Percentiles rank a stretch among this genome's conserved stretches.
phyloP scores from a whole-genome alignment of 371 early-diverging fungal genomes.

The Umbelopsis sp. region DNA sequence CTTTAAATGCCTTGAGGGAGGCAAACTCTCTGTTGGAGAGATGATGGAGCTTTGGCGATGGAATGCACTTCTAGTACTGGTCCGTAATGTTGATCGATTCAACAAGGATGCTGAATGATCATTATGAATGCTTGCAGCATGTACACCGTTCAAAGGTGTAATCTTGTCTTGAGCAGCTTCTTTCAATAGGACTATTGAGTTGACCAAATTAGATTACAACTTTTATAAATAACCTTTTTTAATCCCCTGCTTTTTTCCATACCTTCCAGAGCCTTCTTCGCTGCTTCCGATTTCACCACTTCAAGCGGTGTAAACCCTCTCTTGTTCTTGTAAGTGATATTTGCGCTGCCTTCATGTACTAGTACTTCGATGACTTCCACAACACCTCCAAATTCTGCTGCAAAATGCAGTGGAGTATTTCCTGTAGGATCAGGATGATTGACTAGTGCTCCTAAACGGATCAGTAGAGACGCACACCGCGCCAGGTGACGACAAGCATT shows the following conservation, averaged over 20 bases:
- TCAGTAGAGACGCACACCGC: conserved; percentile 52
- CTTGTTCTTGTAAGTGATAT: conserved; percentile 51
- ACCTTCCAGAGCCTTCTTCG: conserved; percentile 30
- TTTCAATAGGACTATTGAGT: background rate
- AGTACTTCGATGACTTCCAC: conserved; percentile 58
- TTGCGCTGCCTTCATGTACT: conserved; percentile 50
- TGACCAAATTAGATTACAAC: background rate
- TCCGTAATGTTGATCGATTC: conserved; percentile 3
- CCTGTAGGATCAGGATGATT: conserved; percentile 67
- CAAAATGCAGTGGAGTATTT: conserved; percentile 72
- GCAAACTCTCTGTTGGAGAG: conserved; percentile 1
- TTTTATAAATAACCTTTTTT: background rate
- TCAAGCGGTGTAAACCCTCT: conserved; percentile 58
- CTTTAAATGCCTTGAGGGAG: background rate
- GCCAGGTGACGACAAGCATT: conserved; percentile 38
- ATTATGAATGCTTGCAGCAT: background rate
- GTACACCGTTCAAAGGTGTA: background rate
- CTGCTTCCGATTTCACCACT: conserved; percentile 44
- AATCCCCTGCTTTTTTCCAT: conserved; percentile 2
- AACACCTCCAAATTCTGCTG: conserved; percentile 63
- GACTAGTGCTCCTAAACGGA: conserved; percentile 62
- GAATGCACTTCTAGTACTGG: background rate
- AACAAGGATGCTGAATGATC: conserved; percentile 11
- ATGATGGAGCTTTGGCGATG: background rate
- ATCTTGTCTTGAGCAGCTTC: conserved; percentile 9